Evolutionary conservation across 176 grass and related monocot species (phyloP).

Genomic region (Paspalum vaginatum): DNA sequence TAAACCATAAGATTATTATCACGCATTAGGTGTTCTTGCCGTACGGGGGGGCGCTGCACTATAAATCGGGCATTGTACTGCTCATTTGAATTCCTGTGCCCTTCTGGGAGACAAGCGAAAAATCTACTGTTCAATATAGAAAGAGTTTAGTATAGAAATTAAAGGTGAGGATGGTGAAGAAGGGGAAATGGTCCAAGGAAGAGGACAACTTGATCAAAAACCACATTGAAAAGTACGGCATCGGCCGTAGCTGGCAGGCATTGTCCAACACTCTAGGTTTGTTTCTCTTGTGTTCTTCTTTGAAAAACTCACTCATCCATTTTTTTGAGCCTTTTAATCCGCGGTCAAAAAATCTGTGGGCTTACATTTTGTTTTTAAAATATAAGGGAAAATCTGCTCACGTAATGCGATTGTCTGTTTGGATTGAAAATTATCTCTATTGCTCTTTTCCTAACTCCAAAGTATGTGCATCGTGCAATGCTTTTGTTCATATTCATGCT

Average conservation of each 20-base stretch:
- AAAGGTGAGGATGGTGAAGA: conserved; percentile 33
- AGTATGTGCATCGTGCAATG: neutral
- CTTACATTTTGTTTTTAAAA: neutral
- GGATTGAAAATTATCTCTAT: conserved; percentile 12
- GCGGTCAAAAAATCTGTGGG: neutral
- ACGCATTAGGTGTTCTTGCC: conserved; percentile 42
- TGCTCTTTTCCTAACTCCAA: neutral
- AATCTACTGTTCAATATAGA: conserved; percentile 17
- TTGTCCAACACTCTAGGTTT: conserved; percentile 55
- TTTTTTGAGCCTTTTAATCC: neutral
- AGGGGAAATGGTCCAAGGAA: conserved; percentile 50
- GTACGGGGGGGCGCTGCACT: neutral
- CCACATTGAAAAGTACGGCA: conserved; percentile 49
- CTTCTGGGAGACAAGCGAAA: conserved; percentile 33
- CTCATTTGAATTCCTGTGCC: conserved; percentile 42
- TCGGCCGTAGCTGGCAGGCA: conserved; percentile 52
- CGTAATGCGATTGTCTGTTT: neutral
- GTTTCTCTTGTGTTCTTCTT: neutral
- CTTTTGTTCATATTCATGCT: neutral
- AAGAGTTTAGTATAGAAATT: conserved; percentile 15
- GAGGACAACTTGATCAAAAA: conserved; percentile 51
- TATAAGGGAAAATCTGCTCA: neutral
- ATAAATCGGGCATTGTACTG: conserved; percentile 16
- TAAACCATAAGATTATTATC: conserved; percentile 30
- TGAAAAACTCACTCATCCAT: neutral